phyloP scores from a whole-genome alignment of 441 rosid species.

The Sinapis alba region DNA sequence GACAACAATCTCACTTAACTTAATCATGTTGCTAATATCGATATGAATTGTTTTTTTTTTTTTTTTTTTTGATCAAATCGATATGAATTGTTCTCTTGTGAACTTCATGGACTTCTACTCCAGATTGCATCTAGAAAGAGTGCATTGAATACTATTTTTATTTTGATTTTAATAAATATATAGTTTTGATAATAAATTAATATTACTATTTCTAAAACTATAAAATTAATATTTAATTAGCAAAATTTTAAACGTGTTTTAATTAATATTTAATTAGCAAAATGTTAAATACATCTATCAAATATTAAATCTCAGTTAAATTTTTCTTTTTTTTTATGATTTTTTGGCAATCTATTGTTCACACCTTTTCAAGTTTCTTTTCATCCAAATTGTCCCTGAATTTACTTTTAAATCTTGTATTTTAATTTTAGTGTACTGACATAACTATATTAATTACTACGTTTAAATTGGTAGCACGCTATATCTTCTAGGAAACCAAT shows the following conservation, averaged over 20 bases:
- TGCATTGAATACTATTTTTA: neutral
- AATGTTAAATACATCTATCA: neutral
- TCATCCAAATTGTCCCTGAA: neutral
- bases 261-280: too few species aligned
- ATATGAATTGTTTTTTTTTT: too few species aligned
- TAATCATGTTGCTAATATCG: too few species aligned
- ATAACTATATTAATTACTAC: neutral
- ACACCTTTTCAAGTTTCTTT: neutral
- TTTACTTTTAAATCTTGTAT: neutral
- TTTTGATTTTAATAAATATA: too few species aligned
- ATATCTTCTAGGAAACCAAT: slow-evolving; percentile 10
- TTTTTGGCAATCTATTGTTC: too few species aligned
- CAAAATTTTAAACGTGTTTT: too few species aligned
- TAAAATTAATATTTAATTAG: too few species aligned
- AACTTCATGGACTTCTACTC: neutral
- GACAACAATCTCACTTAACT: too few species aligned
- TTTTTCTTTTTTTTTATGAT: too few species aligned
- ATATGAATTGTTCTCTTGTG: neutral
- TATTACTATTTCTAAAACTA: too few species aligned
- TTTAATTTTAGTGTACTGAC: neutral
- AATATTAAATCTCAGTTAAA: neutral
- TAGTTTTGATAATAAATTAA: too few species aligned
- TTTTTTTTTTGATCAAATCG: too few species aligned
- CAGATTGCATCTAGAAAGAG: neutral
- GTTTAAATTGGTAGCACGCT: neutral